Evolutionary conservation across 2,329 filamentous ascomycete genomes (phyloP).

Genomic region (Endothia cerciana): DNA sequence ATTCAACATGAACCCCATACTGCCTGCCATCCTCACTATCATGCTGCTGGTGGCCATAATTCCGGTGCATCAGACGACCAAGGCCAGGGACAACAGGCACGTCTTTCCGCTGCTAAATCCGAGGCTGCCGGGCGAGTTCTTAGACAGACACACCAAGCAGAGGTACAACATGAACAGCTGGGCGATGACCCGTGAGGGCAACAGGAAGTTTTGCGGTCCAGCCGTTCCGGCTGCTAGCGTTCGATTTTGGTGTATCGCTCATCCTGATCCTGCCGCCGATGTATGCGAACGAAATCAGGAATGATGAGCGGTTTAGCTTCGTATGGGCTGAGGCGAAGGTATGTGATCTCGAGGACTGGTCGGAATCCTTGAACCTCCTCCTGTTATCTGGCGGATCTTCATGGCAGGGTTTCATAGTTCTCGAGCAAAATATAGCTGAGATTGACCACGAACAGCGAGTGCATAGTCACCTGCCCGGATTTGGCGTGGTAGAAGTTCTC

Average conservation of each 20-base stretch:
- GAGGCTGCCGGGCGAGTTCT: constrained; percentile 11
- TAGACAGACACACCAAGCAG: not conserved
- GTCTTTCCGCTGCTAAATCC: constrained; percentile 6
- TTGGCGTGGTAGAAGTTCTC: not conserved
- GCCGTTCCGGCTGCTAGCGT: too few species aligned
- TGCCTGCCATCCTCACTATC: not conserved
- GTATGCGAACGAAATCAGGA: constrained; percentile 15
- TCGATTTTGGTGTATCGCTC: too few species aligned
- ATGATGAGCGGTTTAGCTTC: constrained; percentile 16
- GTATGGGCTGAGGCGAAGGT: not conserved
- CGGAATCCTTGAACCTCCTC: too few species aligned
- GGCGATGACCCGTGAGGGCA: not conserved
- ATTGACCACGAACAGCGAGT: not conserved
- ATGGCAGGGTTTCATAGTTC: too few species aligned
- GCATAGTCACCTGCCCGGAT: not conserved
- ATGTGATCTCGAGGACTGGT: too few species aligned
- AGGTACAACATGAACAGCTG: constrained; percentile 18
- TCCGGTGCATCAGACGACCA: not conserved
- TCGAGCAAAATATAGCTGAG: too few species aligned
- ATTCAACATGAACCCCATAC: not conserved
- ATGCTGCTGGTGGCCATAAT: not conserved
- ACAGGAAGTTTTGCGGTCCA: too few species aligned
- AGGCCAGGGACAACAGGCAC: not conserved
- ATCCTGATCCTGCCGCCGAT: too few species aligned
- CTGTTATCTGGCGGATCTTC: too few species aligned